phyloP scores from a whole-genome alignment of 306 rosid species.

The Rubus parviflorus region DNA sequence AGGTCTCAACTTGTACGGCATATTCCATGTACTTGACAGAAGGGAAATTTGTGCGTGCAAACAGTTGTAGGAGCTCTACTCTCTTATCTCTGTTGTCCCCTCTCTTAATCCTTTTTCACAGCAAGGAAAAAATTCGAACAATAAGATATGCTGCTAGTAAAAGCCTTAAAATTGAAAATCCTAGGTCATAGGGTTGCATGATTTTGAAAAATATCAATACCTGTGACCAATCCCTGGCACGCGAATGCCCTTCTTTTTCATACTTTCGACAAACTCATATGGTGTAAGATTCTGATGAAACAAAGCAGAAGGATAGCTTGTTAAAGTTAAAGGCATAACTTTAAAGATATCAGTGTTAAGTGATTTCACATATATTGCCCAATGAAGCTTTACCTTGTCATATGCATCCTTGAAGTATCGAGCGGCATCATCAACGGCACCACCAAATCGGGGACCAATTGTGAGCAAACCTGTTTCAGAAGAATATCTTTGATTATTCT shows the following conservation, averaged over 20 bases:
- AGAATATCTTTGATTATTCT: slow-evolving; percentile 34
- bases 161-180: slow-evolving; percentile 12
- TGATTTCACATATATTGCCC: slow-evolving; percentile 9
- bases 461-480: slow-evolving; percentile 90
- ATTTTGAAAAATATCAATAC: slow-evolving; percentile 32
- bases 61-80: slow-evolving; percentile 88
- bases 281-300: slow-evolving; percentile 76
- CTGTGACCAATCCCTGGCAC: slow-evolving; percentile 99
- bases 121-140: slow-evolving; percentile 28
- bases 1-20: slow-evolving; percentile 90
- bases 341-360: background rate
- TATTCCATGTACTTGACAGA: slow-evolving; percentile 97
- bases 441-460: slow-evolving; percentile 99
- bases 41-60: slow-evolving; percentile 90
- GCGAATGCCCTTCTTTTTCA: slow-evolving; percentile 98
- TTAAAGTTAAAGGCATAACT: slow-evolving; percentile 14
- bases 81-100: slow-evolving; percentile 97
- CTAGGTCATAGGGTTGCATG: background rate
- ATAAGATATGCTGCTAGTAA: slow-evolving; percentile 19
- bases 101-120: slow-evolving; percentile 81
- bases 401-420: slow-evolving; percentile 97
- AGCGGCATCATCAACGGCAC: slow-evolving; percentile 99
- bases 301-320: slow-evolving; percentile 17
- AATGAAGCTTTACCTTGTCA: slow-evolving; percentile 62
- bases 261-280: slow-evolving; percentile 88